Conservation (phyloP, 768 basidiomycete genomes). For the Trametes cubensis region DNA sequence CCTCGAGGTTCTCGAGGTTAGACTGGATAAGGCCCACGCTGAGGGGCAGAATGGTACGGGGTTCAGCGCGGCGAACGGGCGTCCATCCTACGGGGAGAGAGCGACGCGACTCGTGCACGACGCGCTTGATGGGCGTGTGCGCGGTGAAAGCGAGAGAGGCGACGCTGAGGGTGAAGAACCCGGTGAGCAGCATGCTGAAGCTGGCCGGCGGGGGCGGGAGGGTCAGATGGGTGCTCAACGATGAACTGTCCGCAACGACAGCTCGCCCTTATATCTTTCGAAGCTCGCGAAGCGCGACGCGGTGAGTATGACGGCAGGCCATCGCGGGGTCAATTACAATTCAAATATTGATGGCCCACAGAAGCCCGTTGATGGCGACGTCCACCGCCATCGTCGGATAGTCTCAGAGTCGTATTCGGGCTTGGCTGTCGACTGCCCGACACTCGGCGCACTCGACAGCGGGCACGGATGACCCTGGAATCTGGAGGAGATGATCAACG, state of each 20-base stretch:
- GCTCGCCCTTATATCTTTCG: background rate
- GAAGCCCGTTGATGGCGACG: background rate
- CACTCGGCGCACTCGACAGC: too few relatives aligned
- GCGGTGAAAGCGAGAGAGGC: constrained; percentile 12
- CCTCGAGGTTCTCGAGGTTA: constrained; percentile 49
- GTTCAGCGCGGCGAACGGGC: constrained; percentile 39
- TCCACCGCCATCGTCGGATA: background rate
- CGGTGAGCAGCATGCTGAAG: constrained; percentile 13
- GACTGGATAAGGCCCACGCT: constrained; percentile 51
- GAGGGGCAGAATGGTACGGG: constrained; percentile 45
- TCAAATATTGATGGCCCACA: background rate
- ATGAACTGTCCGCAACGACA: background rate
- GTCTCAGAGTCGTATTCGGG: too few relatives aligned
- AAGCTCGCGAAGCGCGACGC: background rate
- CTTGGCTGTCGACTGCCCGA: too few relatives aligned
- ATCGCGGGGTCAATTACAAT: background rate
- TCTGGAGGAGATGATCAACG: too few relatives aligned
- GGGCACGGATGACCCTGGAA: too few relatives aligned
- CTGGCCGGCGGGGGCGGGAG: background rate
- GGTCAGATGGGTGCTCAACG: constrained; percentile 8
- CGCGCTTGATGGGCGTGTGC: constrained; percentile 32
- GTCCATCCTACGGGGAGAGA: constrained; percentile 44
- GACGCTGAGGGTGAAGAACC: constrained; percentile 9
- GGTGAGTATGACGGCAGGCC: background rate
- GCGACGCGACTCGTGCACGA: constrained; percentile 29